phyloP scores from a whole-genome alignment of 1,139 yeast species.

The Zygosaccharomyces pseudobailii region DNA sequence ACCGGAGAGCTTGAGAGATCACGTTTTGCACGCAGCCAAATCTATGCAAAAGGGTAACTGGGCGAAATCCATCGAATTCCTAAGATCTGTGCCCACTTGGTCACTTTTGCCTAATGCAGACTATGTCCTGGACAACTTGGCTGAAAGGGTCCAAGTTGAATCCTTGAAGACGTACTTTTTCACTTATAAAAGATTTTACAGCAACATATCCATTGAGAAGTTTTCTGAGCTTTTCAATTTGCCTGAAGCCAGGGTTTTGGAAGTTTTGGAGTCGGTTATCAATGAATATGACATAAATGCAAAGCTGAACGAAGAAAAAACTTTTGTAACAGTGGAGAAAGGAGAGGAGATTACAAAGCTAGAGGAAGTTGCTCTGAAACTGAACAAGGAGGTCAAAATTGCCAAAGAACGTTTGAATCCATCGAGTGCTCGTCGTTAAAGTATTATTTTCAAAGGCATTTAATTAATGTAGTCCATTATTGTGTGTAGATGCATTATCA shows the following conservation, averaged over 20 bases:
- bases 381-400: slow-evolving; percentile 68
- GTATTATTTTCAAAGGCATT: slow-evolving; percentile 1
- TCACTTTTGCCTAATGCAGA: slow-evolving; percentile 68
- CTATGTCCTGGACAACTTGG: slow-evolving; percentile 63
- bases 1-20: slow-evolving; percentile 94
- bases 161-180: slow-evolving; percentile 88
- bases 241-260: slow-evolving; percentile 49
- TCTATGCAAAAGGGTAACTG: slow-evolving; percentile 89
- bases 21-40: slow-evolving; percentile 88
- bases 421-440: slow-evolving; percentile 23
- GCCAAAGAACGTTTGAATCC: slow-evolving; percentile 33
- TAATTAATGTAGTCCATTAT: slow-evolving; percentile 2
- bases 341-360: slow-evolving; percentile 80
- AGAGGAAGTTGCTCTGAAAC: slow-evolving; percentile 81
- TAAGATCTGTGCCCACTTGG: slow-evolving; percentile 85
- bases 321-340: slow-evolving; percentile 55
- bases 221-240: slow-evolving; percentile 66
- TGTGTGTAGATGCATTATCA: slow-evolving; percentile 12
- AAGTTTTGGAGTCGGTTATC: slow-evolving; percentile 70
- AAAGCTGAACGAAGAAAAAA: slow-evolving; percentile 55
- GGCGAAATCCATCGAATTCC: slow-evolving; percentile 67
- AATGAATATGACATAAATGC: slow-evolving; percentile 71
- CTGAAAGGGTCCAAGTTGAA: slow-evolving; percentile 76
- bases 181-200: slow-evolving; percentile 72
- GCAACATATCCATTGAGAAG: slow-evolving; percentile 66